Evolutionary conservation across 345 rosid species (phyloP), one percentile per base, ranked within the genome.

Genomic region (Bruguiera gymnorhiza): DNA sequence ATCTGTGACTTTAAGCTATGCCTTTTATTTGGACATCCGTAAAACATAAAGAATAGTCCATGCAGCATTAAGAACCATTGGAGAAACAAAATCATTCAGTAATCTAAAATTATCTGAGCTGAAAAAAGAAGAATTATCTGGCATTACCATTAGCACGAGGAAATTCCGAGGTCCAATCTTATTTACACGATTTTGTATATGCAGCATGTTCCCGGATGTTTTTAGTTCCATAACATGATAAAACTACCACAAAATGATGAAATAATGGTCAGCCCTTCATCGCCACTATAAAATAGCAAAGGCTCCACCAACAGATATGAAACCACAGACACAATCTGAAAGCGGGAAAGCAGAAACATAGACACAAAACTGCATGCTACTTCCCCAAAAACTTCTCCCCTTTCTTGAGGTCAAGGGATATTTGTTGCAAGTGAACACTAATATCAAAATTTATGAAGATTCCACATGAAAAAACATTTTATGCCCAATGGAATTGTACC

Each of bases 71-170:
- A 39, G 31, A 27, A 48, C 3, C 2, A 48, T 26, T 24, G 13
- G 3, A 62, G 29, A 27, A 27, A 27, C 29, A 27, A 24, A 63
- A 71, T 3, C 11, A 19, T 27, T 50, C 36, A 65, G 83, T 36
- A 67, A 94, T 97, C 96, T 90, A 83, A 95, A 95, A 72, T 76
- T 64, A 79, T 90, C 88, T 8, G 99, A 87, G 78, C 82, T 77
- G 78, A 92, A 95, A 84, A 77, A 86, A 2, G 86, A 68, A 13
- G 86, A 73, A 34, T 88, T 83, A 50, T 88, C 89, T 13, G 90
- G 83, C 86, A 81, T 74, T 72, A 79, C 83, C 89, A 88, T 83
- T 65, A 90, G 74, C 74, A 36, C 24, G n/a, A 88, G 73, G 74
- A 95, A 82, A 86, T 92, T 85, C 60, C 90, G 48, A 74, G 92